phyloP scores from a whole-genome alignment of 2,329 filamentous ascomycete genomes.

The Microdochium paspali region DNA sequence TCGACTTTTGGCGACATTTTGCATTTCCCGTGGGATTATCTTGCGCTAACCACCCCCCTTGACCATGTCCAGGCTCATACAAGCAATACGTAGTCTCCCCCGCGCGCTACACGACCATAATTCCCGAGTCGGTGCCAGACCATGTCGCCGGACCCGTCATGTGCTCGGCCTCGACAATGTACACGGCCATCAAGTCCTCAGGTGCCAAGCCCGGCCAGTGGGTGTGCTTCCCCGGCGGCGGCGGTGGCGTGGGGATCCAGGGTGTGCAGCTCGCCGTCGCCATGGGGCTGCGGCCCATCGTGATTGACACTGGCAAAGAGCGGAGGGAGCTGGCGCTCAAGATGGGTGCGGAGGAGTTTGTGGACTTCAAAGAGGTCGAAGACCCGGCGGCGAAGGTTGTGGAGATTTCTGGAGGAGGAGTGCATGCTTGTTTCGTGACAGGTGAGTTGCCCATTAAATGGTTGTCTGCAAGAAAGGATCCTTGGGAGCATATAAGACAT shows the following conservation, averaged over 20 bases:
- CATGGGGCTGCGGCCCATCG: constrained; percentile 47
- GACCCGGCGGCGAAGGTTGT: constrained; percentile 4
- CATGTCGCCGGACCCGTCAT: constrained; percentile 49
- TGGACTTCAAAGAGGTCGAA: constrained; percentile 39
- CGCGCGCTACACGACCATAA: constrained; percentile 40
- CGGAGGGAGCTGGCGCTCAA: constrained; percentile 33
- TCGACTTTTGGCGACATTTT: background rate
- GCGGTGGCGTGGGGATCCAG: constrained; percentile 47
- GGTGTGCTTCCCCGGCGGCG: constrained; percentile 44
- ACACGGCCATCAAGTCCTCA: constrained; percentile 43
- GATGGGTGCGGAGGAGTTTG: constrained; percentile 44
- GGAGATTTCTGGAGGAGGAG: constrained; percentile 6
- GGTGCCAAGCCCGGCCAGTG: constrained; percentile 39
- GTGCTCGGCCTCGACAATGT: constrained; percentile 49
- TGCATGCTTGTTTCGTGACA: constrained; percentile 7
- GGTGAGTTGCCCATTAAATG: background rate
- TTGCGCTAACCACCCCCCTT: no score
- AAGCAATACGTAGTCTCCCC: constrained; percentile 50
- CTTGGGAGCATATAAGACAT: no score
- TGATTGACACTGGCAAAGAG: constrained; percentile 39
- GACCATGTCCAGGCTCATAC: constrained; percentile 33
- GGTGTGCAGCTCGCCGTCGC: constrained; percentile 43
- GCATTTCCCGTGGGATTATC: background rate
- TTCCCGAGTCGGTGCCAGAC: constrained; percentile 37
- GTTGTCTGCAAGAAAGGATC: no score